These are phyloP conservation scores for Cryptosporidium felis DNA, from an alignment of 169 alveolate species.

Conservation along the genomic window DNA sequence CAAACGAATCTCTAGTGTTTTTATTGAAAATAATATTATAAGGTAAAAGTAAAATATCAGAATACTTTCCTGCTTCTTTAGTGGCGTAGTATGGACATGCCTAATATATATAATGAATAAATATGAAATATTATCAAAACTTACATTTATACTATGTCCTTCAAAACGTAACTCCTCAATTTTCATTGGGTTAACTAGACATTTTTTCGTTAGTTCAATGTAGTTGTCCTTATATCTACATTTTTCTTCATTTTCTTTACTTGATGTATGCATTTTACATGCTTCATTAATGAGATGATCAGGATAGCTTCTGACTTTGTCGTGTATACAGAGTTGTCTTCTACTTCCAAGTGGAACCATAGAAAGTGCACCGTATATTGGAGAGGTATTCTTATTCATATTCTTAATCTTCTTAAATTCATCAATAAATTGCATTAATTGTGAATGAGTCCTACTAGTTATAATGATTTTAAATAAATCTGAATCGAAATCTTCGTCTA, in stretches of 20 bases:
- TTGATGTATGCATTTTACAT: not conserved
- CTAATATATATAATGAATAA: slow-evolving; percentile 31
- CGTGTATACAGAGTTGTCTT: slow-evolving; percentile 19
- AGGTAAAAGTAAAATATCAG: slow-evolving; percentile 80
- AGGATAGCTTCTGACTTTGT: slow-evolving; percentile 11
- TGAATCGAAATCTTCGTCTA: not conserved
- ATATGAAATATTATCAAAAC: not conserved
- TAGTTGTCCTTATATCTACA: slow-evolving; percentile 7
- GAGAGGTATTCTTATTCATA: not conserved
- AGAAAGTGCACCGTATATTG: not conserved
- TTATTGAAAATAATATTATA: slow-evolving; percentile 80
- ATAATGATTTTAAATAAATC: slow-evolving; percentile 46
- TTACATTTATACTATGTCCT: slow-evolving; percentile 11
- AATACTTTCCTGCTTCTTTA: slow-evolving; percentile 75
- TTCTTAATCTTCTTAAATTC: slow-evolving; percentile 73
- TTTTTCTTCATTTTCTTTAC: not conserved
- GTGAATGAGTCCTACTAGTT: slow-evolving; percentile 79
- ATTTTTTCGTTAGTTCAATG: slow-evolving; percentile 16
- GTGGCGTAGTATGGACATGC: slow-evolving; percentile 80
- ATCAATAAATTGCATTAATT: slow-evolving; percentile 74
- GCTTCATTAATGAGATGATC: not conserved
- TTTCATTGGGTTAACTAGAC: slow-evolving; percentile 7
- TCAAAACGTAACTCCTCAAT: slow-evolving; percentile 35
- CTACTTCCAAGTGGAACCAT: slow-evolving; percentile 50
- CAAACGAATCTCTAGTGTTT: slow-evolving; percentile 71